phyloP scores from a whole-genome alignment of 148 eudicot species.

The Rhododendron simsii region DNA sequence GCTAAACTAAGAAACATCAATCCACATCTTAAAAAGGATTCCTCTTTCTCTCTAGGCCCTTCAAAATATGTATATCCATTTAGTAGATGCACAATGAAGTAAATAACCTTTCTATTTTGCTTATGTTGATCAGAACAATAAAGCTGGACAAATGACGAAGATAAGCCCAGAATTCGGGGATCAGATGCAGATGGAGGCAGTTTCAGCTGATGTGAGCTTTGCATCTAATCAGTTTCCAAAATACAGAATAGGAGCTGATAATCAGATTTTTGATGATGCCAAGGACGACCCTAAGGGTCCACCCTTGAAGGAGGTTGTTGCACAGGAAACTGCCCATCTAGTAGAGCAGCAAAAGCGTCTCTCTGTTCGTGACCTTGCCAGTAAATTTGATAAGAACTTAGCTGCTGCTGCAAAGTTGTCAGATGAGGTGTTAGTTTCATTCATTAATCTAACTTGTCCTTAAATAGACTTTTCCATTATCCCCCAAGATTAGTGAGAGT shows the following conservation, averaged over 20 bases:
- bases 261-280: slow-evolving; percentile 79
- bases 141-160: slow-evolving; percentile 60
- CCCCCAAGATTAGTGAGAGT: not conserved
- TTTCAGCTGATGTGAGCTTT: slow-evolving; percentile 87
- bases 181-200: slow-evolving; percentile 47
- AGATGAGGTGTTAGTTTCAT: slow-evolving; percentile 49
- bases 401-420: slow-evolving; percentile 85
- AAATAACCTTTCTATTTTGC: not conserved
- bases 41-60: not conserved
- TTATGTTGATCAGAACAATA: slow-evolving; percentile 15
- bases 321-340: slow-evolving; percentile 61
- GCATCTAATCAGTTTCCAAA: slow-evolving; percentile 68
- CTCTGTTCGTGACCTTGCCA: slow-evolving; percentile 92
- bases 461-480: not conserved
- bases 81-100: not conserved
- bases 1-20: not conserved
- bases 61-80: not conserved
- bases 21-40: not conserved
- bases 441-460: not conserved
- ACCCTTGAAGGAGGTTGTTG: slow-evolving; percentile 74
- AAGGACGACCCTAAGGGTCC: slow-evolving; percentile 59
- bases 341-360: slow-evolving; percentile 85
- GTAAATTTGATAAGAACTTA: slow-evolving; percentile 93
- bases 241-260: slow-evolving; percentile 81
- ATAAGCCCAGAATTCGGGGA: slow-evolving; percentile 79